Evolutionary conservation across 1,139 yeast genomes (phyloP).

Genomic region (Candida sanyaensis): DNA sequence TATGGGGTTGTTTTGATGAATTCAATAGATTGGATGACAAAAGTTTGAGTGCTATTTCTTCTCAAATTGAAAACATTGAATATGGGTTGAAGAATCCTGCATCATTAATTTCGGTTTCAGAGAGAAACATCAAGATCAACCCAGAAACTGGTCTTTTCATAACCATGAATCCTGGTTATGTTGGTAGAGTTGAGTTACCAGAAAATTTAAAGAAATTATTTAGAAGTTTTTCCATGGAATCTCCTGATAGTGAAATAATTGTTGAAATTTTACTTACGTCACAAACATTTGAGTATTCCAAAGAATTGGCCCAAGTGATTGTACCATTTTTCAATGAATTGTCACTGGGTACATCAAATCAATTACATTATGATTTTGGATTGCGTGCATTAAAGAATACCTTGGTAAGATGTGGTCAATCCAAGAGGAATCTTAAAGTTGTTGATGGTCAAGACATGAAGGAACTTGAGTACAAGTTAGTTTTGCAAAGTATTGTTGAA

Average conservation of each 20-base stretch:
- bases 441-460: conserved; percentile 5
- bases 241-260: conserved; percentile 71
- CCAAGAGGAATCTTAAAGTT: conserved; percentile 28
- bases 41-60: conserved; percentile 82
- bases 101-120: conserved; percentile 47
- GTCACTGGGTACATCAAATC: conserved; percentile 41
- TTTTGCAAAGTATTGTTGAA: conserved; percentile 57
- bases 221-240: conserved; percentile 71
- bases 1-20: conserved; percentile 98
- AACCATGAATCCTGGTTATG: conserved; percentile 91
- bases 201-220: conserved; percentile 83
- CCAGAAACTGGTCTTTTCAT: conserved; percentile 74
- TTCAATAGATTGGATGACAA: conserved; percentile 77
- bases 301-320: conserved; percentile 45
- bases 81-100: conserved; percentile 36
- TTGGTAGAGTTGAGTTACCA: conserved; percentile 81
- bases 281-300: conserved; percentile 64
- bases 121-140: conserved; percentile 44
- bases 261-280: conserved; percentile 73
- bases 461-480: conserved; percentile 37
- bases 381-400: conserved; percentile 75
- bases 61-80: conserved; percentile 78
- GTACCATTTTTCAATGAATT: conserved; percentile 60
- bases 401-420: conserved; percentile 57
- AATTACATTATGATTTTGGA: conserved; percentile 89